Base-by-base conservation (phyloP, 306 rosid species). In the Arachis stenosperma region DNA sequence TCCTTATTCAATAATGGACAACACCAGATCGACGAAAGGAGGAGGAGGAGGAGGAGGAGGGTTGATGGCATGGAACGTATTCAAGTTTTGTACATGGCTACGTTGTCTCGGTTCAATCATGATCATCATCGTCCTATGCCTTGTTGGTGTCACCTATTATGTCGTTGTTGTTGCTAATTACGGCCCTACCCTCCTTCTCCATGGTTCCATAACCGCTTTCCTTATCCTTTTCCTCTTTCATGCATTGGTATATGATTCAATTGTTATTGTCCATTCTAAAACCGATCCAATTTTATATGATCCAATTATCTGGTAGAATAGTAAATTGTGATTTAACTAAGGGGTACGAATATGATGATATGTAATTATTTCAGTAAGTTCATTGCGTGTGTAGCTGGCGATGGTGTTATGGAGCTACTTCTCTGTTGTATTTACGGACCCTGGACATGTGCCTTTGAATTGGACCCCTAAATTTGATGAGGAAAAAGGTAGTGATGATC, bases 351-450 rank as follows among this genome's bases (percentile, higher is more conserved):
- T 22, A 27, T 14, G 48, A 22, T 58, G 79, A 44, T n/a, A 69
- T 63, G 52, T 50, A 77, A 11, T 69, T 60, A n/a, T 69, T 60
- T 47, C 64, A 44, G 46, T 41, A 48, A 63, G 72, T 74, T 68
- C 10, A 57, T 77, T 77, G 81, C 73, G 69, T 83, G 17, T 88
- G 88, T 71, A 90, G 97, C 69, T 90, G 84, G 90, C 46, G 87
- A 90, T 90, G 97, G 77, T 90, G 61, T 57, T 90, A 73, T 90
- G 97, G 91, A 82, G 93, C 91, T 90, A 90, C 85, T 90, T 86
- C 64, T 44, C 84, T 57, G 88, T 85, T 65, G 90, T 86, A 52
- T 43, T 88, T n/a, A 86, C 90, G 50, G 89, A 88, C 63, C 90
- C 97, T 3, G 93, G 97, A 30, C 58, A 75, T 36, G 88, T 88